Conservation (phyloP, 2,329 filamentous ascomycete species). For the Ophiostoma angusticollis region DNA sequence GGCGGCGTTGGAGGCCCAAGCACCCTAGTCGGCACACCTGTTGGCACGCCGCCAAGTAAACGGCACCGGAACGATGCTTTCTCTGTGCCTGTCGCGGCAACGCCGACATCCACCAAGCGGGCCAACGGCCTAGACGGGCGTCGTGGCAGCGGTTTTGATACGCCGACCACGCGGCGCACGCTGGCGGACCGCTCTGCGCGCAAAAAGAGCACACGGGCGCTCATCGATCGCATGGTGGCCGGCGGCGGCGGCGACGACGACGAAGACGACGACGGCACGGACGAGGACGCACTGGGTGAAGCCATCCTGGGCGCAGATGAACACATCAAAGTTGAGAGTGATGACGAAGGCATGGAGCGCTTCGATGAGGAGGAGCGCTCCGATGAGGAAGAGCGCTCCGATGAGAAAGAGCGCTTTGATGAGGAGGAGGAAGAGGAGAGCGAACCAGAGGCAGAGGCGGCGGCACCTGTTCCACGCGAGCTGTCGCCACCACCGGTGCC, state of each 20-base stretch:
- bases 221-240: constrained; percentile 59
- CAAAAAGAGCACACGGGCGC: constrained; percentile 65
- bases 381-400: constrained; percentile 21
- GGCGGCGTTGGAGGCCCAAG: no score
- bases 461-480: no score
- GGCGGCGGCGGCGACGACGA: constrained; percentile 58
- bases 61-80: constrained; percentile 8
- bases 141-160: constrained; percentile 22
- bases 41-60: constrained; percentile 5
- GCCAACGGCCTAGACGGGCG: constrained; percentile 20
- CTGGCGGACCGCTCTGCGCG: constrained; percentile 77
- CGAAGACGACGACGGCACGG: no score
- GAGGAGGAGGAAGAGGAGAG: constrained; percentile 40
- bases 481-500: no score
- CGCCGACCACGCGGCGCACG: constrained; percentile 46
- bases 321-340: constrained; percentile 20
- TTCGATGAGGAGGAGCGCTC: constrained; percentile 13
- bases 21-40: constrained; percentile 6
- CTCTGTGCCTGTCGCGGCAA: constrained; percentile 21
- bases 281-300: constrained; percentile 53
- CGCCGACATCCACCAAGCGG: constrained; percentile 28
- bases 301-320: constrained; percentile 52
- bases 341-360: constrained; percentile 14
- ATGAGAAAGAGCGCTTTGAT: no score
- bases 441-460: constrained; percentile 26